Evolutionary conservation across 768 basidiomycete genomes (phyloP).

Genomic region (Russula sp.): DNA sequence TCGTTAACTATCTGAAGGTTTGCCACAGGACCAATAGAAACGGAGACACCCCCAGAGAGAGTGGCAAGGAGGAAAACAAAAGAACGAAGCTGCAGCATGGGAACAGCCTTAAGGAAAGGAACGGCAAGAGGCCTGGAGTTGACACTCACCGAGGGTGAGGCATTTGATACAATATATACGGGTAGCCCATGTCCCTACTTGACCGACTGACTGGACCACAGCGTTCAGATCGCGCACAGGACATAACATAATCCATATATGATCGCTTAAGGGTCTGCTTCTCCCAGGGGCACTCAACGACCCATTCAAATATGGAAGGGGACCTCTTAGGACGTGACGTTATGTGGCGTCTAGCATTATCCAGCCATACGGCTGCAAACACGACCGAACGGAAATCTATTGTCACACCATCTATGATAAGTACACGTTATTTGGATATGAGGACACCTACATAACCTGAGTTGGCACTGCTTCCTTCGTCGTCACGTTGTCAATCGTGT

Average conservation of each 20-base stretch:
- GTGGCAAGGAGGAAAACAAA: slow-evolving; percentile 10
- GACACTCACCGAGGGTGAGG: neutral
- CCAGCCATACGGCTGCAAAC: too few species aligned
- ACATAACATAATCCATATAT: neutral
- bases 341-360: neutral
- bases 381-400: too few species aligned
- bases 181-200: neutral
- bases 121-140: slow-evolving; percentile 1
- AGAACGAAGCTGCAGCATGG: slow-evolving; percentile 2
- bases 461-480: neutral
- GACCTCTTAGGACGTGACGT: neutral
- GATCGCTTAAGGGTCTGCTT: neutral
- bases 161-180: neutral
- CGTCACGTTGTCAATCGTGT: neutral
- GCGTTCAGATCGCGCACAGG: neutral
- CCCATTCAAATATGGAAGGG: neutral
- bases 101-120: neutral
- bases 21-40: slow-evolving; percentile 25
- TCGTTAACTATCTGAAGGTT: slow-evolving; percentile 23
- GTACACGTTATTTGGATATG: too few species aligned
- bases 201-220: neutral
- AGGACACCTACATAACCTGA: neutral
- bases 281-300: neutral
- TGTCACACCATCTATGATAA: too few species aligned
- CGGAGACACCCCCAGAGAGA: slow-evolving; percentile 6